These are phyloP conservation scores for Trametes elegans DNA, from an alignment of 768 basidiomycete genomes.

Conservation along the genomic window DNA sequence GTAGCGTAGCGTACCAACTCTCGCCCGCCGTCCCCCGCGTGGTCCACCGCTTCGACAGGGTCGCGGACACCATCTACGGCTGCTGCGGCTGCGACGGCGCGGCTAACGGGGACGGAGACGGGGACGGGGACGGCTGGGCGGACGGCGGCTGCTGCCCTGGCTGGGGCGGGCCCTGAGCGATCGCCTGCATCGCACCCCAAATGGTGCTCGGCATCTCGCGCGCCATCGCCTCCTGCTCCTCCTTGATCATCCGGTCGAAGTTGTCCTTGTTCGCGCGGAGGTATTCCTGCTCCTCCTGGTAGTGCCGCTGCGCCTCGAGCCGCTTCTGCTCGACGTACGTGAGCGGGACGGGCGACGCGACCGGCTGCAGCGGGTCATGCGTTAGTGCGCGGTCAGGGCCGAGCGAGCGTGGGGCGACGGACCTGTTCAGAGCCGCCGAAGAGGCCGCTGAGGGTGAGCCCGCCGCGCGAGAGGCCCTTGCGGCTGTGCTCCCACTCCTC, in stretches of 20 bases:
- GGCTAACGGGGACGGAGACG: too few species aligned
- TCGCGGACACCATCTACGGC: not conserved
- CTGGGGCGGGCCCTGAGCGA: constrained; percentile 15
- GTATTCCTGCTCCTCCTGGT: constrained; percentile 53
- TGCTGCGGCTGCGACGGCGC: not conserved
- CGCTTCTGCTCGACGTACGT: constrained; percentile 55
- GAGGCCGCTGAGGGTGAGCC: constrained; percentile 45
- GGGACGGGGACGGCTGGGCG: not conserved
- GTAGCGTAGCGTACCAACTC: too few species aligned
- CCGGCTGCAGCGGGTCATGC: constrained; percentile 17
- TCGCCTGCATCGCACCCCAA: constrained; percentile 29
- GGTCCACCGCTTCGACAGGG: not conserved
- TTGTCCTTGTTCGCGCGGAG: constrained; percentile 48
- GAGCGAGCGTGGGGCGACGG: not conserved
- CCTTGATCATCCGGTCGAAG: constrained; percentile 50
- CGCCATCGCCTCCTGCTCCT: constrained; percentile 47
- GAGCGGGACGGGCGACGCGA: constrained; percentile 37
- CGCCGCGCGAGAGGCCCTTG: constrained; percentile 36
- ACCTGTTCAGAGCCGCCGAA: constrained; percentile 39
- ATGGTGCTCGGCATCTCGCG: constrained; percentile 44
- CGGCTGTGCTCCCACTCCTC: constrained; percentile 73
- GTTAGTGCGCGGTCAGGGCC: not conserved
- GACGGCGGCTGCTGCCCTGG: not conserved
- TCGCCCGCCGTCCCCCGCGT: not conserved
- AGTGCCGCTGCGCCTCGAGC: constrained; percentile 47